A percentile compares a stretch with the other conserved stretches of the same genome.
Conservation (phyloP, 2,329 filamentous ascomycete species). For the Neopestalotiopsis clavispora region DNA sequence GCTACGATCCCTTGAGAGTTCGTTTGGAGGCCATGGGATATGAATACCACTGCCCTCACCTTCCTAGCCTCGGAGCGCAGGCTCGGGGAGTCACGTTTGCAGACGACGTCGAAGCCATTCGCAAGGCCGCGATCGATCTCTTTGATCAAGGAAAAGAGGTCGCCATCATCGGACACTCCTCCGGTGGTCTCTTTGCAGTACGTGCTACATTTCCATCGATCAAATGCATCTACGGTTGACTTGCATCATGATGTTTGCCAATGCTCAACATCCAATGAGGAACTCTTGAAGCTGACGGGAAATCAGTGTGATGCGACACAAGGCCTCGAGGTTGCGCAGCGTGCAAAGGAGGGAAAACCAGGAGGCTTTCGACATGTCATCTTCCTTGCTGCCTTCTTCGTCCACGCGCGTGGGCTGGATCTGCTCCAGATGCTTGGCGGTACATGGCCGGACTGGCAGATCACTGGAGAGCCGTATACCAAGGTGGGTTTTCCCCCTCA, state of each 20-base stretch:
- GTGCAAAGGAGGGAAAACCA: constrained; percentile 8
- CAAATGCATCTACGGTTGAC: not conserved
- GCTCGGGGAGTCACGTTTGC: not conserved
- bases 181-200: constrained; percentile 5
- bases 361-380: constrained; percentile 6
- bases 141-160: constrained; percentile 10
- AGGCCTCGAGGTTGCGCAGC: not conserved
- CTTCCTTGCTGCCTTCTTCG: not conserved
- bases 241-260: no score
- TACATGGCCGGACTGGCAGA: constrained; percentile 2
- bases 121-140: no score
- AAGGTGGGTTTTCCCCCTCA: no score
- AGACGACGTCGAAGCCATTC: not conserved
- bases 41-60: constrained; percentile 2
- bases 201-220: not conserved
- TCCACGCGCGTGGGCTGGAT: not conserved
- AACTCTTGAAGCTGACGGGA: not conserved
- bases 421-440: not conserved
- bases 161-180: not conserved
- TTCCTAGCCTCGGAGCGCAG: not conserved
- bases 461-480: not conserved
- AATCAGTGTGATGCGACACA: constrained; percentile 1
- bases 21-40: constrained; percentile 4
- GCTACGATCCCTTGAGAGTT: constrained; percentile 7
- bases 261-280: no score